Evolutionary conservation across 2,329 filamentous ascomycete species (phyloP).

Genomic region (Penicillium sp.): DNA sequence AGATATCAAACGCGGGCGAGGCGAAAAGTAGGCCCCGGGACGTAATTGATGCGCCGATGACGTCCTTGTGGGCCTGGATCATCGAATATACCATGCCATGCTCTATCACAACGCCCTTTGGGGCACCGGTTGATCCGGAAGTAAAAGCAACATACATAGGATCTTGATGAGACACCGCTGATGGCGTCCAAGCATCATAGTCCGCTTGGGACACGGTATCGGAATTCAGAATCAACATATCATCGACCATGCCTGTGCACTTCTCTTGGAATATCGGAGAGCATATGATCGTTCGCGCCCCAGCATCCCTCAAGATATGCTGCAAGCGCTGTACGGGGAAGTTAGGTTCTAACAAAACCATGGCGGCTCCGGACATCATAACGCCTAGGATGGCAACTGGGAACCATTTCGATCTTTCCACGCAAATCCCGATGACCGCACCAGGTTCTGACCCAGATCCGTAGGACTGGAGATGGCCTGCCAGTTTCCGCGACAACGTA

Average conservation of each 20-base stretch:
- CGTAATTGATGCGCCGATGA: not conserved
- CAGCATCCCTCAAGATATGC: not conserved
- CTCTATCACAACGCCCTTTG: constrained; percentile 8
- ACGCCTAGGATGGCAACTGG: constrained; percentile 8
- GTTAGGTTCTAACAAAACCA: constrained; percentile 9
- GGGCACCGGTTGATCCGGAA: constrained; percentile 5
- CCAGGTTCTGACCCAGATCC: not conserved
- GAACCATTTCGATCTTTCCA: constrained; percentile 5
- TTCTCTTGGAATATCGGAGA: not conserved
- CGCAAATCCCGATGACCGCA: not conserved
- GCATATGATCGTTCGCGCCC: not conserved
- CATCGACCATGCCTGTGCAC: not conserved
- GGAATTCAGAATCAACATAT: not conserved
- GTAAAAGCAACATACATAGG: constrained; percentile 8
- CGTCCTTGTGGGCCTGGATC: constrained; percentile 18
- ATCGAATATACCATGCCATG: constrained; percentile 21
- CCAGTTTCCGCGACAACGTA: not conserved
- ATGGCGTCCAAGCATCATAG: not conserved
- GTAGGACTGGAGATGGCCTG: not conserved
- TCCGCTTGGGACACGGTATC: not conserved
- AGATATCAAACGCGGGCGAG: constrained; percentile 8
- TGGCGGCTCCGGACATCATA: constrained; percentile 9
- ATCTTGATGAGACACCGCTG: not conserved
- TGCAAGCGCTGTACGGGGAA: constrained; percentile 1
- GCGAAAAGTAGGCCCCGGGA: constrained; percentile 11